phyloP scores from a whole-genome alignment of 2,329 filamentous ascomycete genomes.

The Emergomyces orientalis region DNA sequence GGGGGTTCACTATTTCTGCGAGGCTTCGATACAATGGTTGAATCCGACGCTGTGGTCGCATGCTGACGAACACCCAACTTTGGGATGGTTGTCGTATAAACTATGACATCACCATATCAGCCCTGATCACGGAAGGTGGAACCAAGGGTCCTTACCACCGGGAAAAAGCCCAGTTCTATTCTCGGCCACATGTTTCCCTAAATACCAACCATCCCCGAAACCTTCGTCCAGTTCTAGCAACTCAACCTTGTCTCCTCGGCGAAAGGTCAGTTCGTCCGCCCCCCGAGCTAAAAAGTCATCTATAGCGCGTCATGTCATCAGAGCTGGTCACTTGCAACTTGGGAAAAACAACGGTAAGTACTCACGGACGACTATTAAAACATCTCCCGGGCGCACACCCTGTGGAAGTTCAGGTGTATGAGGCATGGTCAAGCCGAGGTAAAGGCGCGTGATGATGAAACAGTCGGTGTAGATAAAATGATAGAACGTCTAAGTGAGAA shows the following conservation, averaged over 20 bases:
- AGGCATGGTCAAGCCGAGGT: constrained; percentile 27
- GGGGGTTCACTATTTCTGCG: neutral
- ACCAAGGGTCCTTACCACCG: constrained; percentile 30
- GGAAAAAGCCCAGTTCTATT: constrained; percentile 41
- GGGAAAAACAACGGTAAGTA: constrained; percentile 16
- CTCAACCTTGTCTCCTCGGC: constrained; percentile 61
- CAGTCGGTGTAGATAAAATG: neutral
- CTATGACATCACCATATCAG: constrained; percentile 24
- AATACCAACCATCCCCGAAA: constrained; percentile 58
- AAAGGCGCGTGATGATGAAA: constrained; percentile 17
- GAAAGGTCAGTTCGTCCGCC: constrained; percentile 81
- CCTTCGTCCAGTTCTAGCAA: constrained; percentile 57
- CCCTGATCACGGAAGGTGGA: constrained; percentile 5
- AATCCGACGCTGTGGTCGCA: constrained; percentile 8
- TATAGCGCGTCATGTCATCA: constrained; percentile 31
- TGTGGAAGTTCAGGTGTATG: constrained; percentile 25
- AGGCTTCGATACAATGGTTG: constrained; percentile 6
- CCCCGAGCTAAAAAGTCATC: constrained; percentile 90
- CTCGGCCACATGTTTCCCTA: constrained; percentile 41
- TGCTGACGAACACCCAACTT: constrained; percentile 14
- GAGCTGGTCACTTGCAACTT: constrained; percentile 7
- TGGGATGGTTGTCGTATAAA: constrained; percentile 22
- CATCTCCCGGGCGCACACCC: constrained; percentile 33
- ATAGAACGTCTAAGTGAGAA: neutral
- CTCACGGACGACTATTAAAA: constrained; percentile 39